Conservation (phyloP, 352 stramenopile species). For the Blastocystis sp. region DNA sequence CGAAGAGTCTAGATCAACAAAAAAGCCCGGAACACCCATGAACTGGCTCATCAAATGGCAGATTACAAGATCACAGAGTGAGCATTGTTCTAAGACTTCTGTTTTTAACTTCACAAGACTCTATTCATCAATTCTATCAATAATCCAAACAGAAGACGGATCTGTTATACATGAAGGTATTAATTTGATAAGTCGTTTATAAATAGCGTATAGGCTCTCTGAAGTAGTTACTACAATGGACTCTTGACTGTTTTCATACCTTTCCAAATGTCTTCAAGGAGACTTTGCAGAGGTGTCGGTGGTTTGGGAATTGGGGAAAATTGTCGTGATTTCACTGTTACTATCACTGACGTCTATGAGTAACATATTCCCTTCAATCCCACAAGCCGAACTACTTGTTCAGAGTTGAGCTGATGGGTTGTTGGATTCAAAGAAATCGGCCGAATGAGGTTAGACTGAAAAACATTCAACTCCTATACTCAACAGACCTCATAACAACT, state of each 20-base stretch:
- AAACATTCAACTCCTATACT: not conserved
- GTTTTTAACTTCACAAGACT: not conserved
- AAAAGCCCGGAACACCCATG: not conserved
- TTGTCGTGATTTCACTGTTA: not conserved
- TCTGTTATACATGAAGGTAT: not conserved
- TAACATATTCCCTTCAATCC: not conserved
- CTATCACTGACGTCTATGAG: not conserved
- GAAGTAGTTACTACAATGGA: not conserved
- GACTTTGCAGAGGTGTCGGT: not conserved
- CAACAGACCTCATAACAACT: not conserved
- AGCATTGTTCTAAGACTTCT: not conserved
- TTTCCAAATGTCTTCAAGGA: conserved; percentile 24
- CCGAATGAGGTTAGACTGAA: not conserved
- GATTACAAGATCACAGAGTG: conserved; percentile 7
- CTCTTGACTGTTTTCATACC: not conserved
- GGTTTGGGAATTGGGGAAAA: not conserved
- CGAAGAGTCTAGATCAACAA: not conserved
- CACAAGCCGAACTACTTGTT: not conserved
- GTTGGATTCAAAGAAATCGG: not conserved
- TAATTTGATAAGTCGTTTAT: not conserved
- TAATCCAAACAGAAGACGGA: not conserved
- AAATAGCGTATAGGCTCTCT: not conserved
- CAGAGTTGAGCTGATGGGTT: not conserved
- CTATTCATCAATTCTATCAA: not conserved
- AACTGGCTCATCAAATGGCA: conserved; percentile 30